Percentiles rank a stretch among this genome's conserved stretches.
These are phyloP conservation scores for Ustilago nuda DNA, from an alignment of 1,284 basidiomycete species.

Conservation along the genomic window DNA sequence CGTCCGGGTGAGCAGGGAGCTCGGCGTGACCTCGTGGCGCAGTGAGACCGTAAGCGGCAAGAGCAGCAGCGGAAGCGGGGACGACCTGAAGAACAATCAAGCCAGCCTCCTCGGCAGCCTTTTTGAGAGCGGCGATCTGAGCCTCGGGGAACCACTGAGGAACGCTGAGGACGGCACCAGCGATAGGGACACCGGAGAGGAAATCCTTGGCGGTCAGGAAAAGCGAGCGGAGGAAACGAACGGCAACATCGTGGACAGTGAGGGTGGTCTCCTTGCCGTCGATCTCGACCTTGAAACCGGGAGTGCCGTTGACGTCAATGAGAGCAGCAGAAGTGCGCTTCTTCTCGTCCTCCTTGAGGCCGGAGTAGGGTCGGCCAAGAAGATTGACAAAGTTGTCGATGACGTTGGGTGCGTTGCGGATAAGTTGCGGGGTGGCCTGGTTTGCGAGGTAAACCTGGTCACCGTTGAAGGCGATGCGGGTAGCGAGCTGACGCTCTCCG, in stretches of 20 bases:
- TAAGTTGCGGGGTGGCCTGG: slow-evolving; percentile 92
- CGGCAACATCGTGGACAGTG: slow-evolving; percentile 84
- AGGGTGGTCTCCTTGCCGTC: slow-evolving; percentile 78
- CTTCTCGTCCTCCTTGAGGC: slow-evolving; percentile 77
- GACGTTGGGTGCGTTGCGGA: slow-evolving; percentile 94
- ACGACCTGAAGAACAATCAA: slow-evolving; percentile 83
- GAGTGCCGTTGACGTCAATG: slow-evolving; percentile 74
- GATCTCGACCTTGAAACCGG: slow-evolving; percentile 80
- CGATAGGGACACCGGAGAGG: slow-evolving; percentile 80
- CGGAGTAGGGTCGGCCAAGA: slow-evolving; percentile 87
- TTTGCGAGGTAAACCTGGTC: slow-evolving; percentile 84
- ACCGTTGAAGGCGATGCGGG: slow-evolving; percentile 87
- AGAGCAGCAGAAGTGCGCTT: slow-evolving; percentile 85
- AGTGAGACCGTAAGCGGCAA: slow-evolving; percentile 72
- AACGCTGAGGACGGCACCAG: slow-evolving; percentile 85
- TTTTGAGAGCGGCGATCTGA: slow-evolving; percentile 79
- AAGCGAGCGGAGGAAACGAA: slow-evolving; percentile 86
- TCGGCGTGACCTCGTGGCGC: slow-evolving; percentile 71
- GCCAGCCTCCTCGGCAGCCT: slow-evolving; percentile 80
- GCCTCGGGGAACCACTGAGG: slow-evolving; percentile 80
- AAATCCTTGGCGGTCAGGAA: slow-evolving; percentile 91
- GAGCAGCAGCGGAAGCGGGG: slow-evolving; percentile 83
- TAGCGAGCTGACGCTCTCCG: slow-evolving; percentile 96
- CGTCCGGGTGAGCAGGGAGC: slow-evolving; percentile 66
- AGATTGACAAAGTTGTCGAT: slow-evolving; percentile 94